Evolutionary conservation across 2,329 filamentous ascomycete species (phyloP).

Genomic region (Leptographium wingfieldii): DNA sequence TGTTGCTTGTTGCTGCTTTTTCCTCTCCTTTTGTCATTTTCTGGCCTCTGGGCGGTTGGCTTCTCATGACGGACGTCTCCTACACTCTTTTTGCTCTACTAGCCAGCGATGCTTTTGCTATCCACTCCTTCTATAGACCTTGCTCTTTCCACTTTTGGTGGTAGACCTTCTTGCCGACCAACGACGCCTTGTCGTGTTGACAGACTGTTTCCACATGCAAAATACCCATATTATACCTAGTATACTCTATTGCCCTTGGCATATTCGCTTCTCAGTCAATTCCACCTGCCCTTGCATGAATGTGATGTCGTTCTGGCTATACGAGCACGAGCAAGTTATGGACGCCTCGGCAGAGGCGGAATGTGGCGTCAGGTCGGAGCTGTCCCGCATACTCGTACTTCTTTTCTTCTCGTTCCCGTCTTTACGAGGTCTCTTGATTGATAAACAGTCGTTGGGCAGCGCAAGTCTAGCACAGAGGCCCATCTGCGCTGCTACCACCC

Average conservation of each 20-base stretch:
- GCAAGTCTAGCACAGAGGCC: too few relatives aligned
- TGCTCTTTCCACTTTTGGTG: not conserved
- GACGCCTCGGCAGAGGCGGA: not conserved
- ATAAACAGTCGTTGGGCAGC: too few relatives aligned
- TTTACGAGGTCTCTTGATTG: not conserved
- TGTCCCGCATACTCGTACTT: not conserved
- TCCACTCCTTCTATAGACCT: not conserved
- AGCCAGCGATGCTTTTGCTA: slow-evolving; percentile 3
- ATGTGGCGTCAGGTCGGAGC: not conserved
- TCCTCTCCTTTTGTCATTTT: not conserved
- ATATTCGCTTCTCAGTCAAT: not conserved
- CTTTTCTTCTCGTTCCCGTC: not conserved
- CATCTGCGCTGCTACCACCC: too few relatives aligned
- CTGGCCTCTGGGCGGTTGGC: not conserved
- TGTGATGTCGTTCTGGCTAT: not conserved
- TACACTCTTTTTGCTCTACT: not conserved
- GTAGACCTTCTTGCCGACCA: not conserved
- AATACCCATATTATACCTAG: not conserved
- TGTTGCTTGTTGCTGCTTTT: not conserved
- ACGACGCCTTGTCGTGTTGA: not conserved
- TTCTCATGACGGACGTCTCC: not conserved
- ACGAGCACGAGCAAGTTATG: not conserved
- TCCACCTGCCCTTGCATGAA: too few relatives aligned
- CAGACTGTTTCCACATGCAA: not conserved
- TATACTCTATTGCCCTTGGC: not conserved